These are phyloP conservation scores for Hibiscus tridactylites DNA, from an alignment of 345 rosid species.

Conservation along the genomic window DNA sequence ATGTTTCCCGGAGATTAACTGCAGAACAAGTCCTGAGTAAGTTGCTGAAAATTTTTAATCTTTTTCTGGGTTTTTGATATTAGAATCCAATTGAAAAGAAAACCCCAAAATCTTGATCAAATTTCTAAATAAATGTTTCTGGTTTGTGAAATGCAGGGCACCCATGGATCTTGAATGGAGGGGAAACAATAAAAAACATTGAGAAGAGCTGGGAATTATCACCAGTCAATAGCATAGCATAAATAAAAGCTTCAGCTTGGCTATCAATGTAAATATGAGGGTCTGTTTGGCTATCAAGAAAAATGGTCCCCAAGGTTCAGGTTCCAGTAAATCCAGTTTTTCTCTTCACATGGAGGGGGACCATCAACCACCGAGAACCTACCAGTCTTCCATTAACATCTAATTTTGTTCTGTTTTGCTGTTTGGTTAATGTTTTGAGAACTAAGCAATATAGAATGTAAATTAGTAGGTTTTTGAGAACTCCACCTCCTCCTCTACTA, in stretches of 20 bases:
- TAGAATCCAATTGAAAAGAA: no score
- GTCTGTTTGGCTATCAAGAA: background rate
- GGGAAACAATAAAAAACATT: constrained; percentile 25
- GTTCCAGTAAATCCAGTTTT: constrained; percentile 4
- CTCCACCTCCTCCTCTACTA: constrained; percentile 2
- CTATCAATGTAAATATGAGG: constrained; percentile 13
- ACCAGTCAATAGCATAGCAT: background rate
- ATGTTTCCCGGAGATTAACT: constrained; percentile 58
- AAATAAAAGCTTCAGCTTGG: constrained; percentile 1
- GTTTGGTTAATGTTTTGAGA: background rate
- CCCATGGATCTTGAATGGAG: constrained; percentile 51
- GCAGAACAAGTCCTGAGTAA: constrained; percentile 75
- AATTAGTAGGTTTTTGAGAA: constrained; percentile 6
- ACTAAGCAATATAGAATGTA: constrained; percentile 6
- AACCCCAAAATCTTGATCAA: no score
- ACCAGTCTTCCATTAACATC: background rate
- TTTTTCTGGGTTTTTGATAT: background rate
- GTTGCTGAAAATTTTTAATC: constrained; percentile 8
- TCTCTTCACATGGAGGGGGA: constrained; percentile 13
- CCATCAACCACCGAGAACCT: background rate
- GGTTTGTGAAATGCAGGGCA: constrained; percentile 33
- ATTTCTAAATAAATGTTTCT: background rate
- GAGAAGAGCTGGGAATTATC: background rate
- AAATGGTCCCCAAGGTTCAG: no score
- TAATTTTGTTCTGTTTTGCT: background rate